These are phyloP conservation scores for Pestalotiopsis sp. DNA, from an alignment of 2,329 filamentous ascomycete species.

Conservation along the genomic window DNA sequence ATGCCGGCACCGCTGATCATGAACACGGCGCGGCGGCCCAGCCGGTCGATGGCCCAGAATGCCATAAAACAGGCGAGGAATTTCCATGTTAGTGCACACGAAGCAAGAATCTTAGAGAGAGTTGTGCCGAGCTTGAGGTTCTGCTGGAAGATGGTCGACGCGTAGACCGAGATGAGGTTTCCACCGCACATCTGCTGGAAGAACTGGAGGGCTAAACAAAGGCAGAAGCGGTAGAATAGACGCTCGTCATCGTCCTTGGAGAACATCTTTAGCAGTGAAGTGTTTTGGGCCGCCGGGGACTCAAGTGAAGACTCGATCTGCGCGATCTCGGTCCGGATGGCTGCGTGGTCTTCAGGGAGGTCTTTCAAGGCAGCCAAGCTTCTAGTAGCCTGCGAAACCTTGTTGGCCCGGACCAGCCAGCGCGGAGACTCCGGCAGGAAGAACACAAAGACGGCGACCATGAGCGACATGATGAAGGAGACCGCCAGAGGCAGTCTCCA, in stretches of 20 bases:
- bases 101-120: conserved; percentile 43
- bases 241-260: conserved; percentile 49
- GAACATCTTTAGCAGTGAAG: conserved; percentile 44
- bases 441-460: conserved; percentile 31
- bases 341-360: conserved; percentile 20
- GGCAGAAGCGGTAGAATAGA: conserved; percentile 51
- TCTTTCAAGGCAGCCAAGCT: conserved; percentile 31
- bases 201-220: conserved; percentile 52
- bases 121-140: conserved; percentile 41
- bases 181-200: conserved; percentile 52
- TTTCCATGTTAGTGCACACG: conserved; percentile 51
- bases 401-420: conserved; percentile 35
- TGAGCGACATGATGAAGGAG: conserved; percentile 28
- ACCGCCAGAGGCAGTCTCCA: conserved; percentile 38
- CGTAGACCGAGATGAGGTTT: conserved; percentile 52
- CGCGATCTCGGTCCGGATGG: conserved; percentile 41
- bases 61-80: conserved; percentile 49
- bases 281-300: conserved; percentile 36
- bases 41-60: conserved; percentile 52
- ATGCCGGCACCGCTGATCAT: conserved; percentile 55
- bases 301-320: conserved; percentile 52
- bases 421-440: conserved; percentile 37
- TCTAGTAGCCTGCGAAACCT: conserved; percentile 28
- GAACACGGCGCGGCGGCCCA: conserved; percentile 52
- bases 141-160: conserved; percentile 40